A percentile compares a stretch with the other conserved stretches of the same genome.
Evolutionary conservation across 2,329 filamentous ascomycete species (phyloP).

Genomic region (Alternaria viburni): DNA sequence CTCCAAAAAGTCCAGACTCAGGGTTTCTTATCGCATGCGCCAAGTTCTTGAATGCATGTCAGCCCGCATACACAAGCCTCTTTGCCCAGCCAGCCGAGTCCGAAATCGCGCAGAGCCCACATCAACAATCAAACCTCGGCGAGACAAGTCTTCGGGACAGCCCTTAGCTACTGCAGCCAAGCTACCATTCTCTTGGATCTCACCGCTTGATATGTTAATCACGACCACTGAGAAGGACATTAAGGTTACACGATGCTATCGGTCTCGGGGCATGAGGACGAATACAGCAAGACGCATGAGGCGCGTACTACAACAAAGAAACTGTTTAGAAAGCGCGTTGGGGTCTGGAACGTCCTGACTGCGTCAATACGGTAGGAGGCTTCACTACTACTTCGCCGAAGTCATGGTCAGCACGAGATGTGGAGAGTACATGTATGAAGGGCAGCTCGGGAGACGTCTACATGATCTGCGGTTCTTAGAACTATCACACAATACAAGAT

Average conservation of each 20-base stretch:
- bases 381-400: not conserved
- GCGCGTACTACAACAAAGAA: not conserved
- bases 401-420: not conserved
- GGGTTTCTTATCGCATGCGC: not conserved
- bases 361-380: not conserved
- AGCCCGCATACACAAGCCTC: conserved; percentile 23
- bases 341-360: conserved; percentile 6
- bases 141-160: conserved; percentile 1
- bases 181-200: not conserved
- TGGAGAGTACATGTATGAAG: not conserved
- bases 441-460: no score
- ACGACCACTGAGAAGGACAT: conserved; percentile 13
- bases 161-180: not conserved
- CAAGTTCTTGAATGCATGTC: conserved; percentile 20
- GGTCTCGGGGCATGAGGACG: conserved; percentile 15
- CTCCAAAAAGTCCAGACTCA: not conserved
- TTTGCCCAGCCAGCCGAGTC: conserved; percentile 27
- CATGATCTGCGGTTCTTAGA: no score
- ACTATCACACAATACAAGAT: not conserved
- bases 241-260: conserved; percentile 22
- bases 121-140: not conserved
- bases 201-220: conserved; percentile 5
- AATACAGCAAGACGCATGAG: conserved; percentile 10
- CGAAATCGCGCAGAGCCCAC: conserved; percentile 3
- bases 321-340: not conserved